Conservation (phyloP, 1,284 basidiomycete genomes). For the Tetrapyrgos nigripes region DNA sequence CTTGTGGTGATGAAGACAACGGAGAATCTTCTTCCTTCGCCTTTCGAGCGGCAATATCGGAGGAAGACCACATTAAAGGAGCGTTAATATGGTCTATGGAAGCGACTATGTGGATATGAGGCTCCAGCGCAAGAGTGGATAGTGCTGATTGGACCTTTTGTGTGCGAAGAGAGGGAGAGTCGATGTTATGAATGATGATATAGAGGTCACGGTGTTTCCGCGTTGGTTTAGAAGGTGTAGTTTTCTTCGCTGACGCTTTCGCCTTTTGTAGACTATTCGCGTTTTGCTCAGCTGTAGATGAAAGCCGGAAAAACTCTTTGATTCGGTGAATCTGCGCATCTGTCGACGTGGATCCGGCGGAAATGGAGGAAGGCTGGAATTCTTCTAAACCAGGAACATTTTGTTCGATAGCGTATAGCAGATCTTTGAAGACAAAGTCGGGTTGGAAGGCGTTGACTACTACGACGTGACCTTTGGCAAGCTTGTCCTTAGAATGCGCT, state of each 20-base stretch:
- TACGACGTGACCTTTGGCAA: slow-evolving; percentile 67
- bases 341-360: slow-evolving; percentile 43
- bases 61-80: slow-evolving; percentile 77
- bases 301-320: slow-evolving; percentile 59
- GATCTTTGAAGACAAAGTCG: slow-evolving; percentile 69
- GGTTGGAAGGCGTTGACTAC: slow-evolving; percentile 85
- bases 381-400: slow-evolving; percentile 55
- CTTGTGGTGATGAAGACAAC: slow-evolving; percentile 45
- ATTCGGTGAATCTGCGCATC: slow-evolving; percentile 74
- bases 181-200: slow-evolving; percentile 88
- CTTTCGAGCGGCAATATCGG: slow-evolving; percentile 63
- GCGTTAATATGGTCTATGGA: slow-evolving; percentile 88
- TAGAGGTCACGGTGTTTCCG: slow-evolving; percentile 56
- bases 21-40: slow-evolving; percentile 21
- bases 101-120: slow-evolving; percentile 79
- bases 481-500: slow-evolving; percentile 48
- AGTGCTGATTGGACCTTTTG: slow-evolving; percentile 68
- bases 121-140: slow-evolving; percentile 71
- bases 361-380: slow-evolving; percentile 27
- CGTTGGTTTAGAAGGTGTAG: neutral
- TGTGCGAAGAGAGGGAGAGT: slow-evolving; percentile 72
- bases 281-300: slow-evolving; percentile 1
- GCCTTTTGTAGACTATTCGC: slow-evolving; percentile 10
- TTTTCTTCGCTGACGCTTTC: slow-evolving; percentile 15
- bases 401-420: slow-evolving; percentile 71